Evolutionary conservation across 345 rosid species (phyloP), one percentile per base, ranked within the genome.

Genomic region (Streptanthus diversifolius): DNA sequence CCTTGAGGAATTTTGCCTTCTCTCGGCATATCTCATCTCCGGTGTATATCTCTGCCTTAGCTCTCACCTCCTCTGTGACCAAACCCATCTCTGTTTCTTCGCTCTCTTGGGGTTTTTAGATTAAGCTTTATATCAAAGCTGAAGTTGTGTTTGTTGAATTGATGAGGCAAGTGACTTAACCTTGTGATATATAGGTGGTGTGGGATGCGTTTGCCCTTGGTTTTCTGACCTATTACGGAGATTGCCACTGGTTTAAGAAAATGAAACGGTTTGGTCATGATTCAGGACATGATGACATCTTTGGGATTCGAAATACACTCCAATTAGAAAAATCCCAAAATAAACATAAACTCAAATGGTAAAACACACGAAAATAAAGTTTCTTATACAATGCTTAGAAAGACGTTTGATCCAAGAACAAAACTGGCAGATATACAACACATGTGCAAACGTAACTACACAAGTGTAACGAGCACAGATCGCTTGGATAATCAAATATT

Each of bases 21-120:
- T 84, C 88, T 24, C 80, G 72, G 77, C 99, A 84, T 43, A 85
- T 79, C 61, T 78, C 90, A 70, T 91, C 96, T 36, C 96, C 97
- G 1, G 71, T 74, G 86, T 91, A 91, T 18, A 78, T 43, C 81
- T 93, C 96, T 2, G 99, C 96, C 52, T 80, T 88, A 58, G 89
- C 86, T 67, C 73, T 85, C 76, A 91, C 83, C 47, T 90, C 96
- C 12, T 85, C 93, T 14, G 93, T 82, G n/a, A 95, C 74, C 2
- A 76, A 62, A 66, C 86, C 82, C 97, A 91, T 89, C 41, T 25
- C 24, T 54, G 54, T 48, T 45, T 74, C 33, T 48, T 36, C 41
- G 55, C n/a, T 63, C 52, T 30, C 27, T 43, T 43, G 21, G 3
- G 4, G 41, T 45, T 18, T 9, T 45, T 45, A 49, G 54, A 3